A percentile compares a stretch with the other conserved stretches of the same genome.
Conservation (phyloP, 495 filamentous ascomycete species). For the Penicillium longicatenatum region DNA sequence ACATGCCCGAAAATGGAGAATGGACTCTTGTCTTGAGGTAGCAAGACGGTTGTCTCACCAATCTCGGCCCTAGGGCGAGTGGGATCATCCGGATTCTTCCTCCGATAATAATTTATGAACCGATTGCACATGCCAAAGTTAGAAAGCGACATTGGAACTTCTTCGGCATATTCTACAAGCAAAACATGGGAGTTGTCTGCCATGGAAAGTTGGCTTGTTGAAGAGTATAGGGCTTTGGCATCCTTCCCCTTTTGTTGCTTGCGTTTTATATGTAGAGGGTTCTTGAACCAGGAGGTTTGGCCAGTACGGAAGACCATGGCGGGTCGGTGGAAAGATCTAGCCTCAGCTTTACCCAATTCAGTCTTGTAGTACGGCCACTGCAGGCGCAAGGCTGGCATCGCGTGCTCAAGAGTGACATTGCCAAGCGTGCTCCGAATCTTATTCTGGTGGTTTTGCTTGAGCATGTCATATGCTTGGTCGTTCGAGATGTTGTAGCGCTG, state of each 20-base stretch:
- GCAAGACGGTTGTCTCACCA: constrained; percentile 81
- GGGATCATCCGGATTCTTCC: constrained; percentile 77
- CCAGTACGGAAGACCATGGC: constrained; percentile 61
- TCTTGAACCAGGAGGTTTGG: constrained; percentile 57
- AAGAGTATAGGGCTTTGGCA: constrained; percentile 71
- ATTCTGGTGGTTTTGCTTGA: constrained; percentile 96
- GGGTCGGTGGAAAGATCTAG: constrained; percentile 90
- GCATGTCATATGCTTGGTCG: constrained; percentile 88
- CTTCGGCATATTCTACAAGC: constrained; percentile 93
- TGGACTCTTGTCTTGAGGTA: constrained; percentile 92
- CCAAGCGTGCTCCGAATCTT: constrained; percentile 91
- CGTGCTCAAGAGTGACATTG: constrained; percentile 84
- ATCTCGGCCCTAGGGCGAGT: constrained; percentile 74
- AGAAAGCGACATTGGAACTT: constrained; percentile 85
- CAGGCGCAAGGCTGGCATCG: constrained; percentile 83
- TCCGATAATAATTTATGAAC: constrained; percentile 93
- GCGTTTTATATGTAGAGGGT: constrained; percentile 56
- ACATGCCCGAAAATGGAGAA: constrained; percentile 95
- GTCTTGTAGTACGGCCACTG: constrained; percentile 94
- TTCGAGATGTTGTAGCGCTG: constrained; percentile 94
- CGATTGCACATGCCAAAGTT: constrained; percentile 97
- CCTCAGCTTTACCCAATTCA: constrained; percentile 73
- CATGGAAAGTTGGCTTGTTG: constrained; percentile 74
- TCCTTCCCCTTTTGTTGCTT: constrained; percentile 78
- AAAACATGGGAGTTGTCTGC: constrained; percentile 85